Percentiles rank a stretch among this genome's conserved stretches.
These are phyloP conservation scores for Pestalotiopsis sp. DNA, from an alignment of 2,329 filamentous ascomycete genomes.

Conservation along the genomic window DNA sequence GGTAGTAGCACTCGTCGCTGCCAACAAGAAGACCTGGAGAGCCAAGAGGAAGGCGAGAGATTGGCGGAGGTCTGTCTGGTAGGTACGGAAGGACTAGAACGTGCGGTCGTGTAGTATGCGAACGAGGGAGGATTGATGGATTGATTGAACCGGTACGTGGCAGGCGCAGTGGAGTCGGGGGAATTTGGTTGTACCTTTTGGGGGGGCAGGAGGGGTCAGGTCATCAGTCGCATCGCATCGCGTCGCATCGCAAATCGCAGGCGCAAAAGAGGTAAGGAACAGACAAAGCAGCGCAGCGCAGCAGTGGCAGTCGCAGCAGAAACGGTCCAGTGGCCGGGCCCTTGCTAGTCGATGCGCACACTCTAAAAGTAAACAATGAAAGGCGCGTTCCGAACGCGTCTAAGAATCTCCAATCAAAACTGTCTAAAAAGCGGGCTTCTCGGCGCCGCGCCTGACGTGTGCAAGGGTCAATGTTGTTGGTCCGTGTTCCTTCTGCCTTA, in stretches of 20 bases:
- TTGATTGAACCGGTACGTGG: neutral
- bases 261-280: neutral
- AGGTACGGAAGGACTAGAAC: neutral
- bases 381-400: slow-evolving; percentile 11
- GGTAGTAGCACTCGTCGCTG: neutral
- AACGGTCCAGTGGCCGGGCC: neutral
- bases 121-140: neutral
- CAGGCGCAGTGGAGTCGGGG: neutral
- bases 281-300: neutral
- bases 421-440: neutral
- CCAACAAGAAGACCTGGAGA: neutral
- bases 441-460: neutral
- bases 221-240: neutral
- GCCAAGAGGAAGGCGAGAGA: neutral
- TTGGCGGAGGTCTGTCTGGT: neutral
- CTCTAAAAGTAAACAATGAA: slow-evolving; percentile 14
- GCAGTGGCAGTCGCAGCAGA: neutral
- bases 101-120: neutral
- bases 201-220: neutral
- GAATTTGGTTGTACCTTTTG: neutral
- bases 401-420: neutral
- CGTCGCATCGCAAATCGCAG: neutral
- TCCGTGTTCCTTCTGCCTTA: neutral
- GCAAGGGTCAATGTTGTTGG: slow-evolving; percentile 1
- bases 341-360: slow-evolving; percentile 6